Percentiles rank a stretch among this genome's conserved stretches.
phyloP scores from a whole-genome alignment of 495 filamentous ascomycete genomes.

The Hypoxylon perforatum region DNA sequence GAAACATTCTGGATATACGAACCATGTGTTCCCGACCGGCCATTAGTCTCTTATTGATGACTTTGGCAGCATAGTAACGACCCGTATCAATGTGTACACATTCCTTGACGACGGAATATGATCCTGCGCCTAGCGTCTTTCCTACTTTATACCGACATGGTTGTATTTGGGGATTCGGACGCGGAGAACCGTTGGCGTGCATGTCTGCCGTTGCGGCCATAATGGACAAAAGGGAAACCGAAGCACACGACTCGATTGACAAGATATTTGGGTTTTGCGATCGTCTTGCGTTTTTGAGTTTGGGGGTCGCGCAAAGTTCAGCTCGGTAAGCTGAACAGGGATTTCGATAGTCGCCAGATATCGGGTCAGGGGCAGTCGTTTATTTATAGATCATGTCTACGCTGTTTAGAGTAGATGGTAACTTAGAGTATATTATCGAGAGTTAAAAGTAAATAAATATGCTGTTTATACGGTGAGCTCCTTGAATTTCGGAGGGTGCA shows the following conservation, averaged over 20 bases:
- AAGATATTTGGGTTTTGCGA: not conserved
- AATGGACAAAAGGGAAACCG: conserved; percentile 5
- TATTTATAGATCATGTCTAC: conserved; percentile 21
- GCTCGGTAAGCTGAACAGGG: conserved; percentile 16
- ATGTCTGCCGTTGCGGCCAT: conserved; percentile 49
- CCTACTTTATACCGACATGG: conserved; percentile 92
- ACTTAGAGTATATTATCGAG: conserved; percentile 8
- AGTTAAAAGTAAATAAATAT: not conserved
- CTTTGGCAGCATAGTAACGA: conserved; percentile 97
- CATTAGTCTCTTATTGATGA: conserved; percentile 99
- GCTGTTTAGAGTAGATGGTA: conserved; percentile 7
- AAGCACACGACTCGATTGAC: not conserved
- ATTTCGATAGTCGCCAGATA: conserved; percentile 21
- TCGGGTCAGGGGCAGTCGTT: conserved; percentile 16
- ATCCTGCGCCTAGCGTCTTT: conserved; percentile 95
- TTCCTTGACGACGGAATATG: conserved; percentile 99
- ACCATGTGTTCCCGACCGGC: conserved; percentile 98
- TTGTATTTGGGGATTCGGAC: conserved; percentile 59
- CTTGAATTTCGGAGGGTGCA: not conserved
- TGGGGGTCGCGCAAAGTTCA: not conserved
- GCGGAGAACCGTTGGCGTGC: conserved; percentile 43
- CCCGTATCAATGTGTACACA: conserved; percentile 99
- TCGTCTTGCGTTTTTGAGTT: not conserved
- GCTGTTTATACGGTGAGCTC: not conserved
- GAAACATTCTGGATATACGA: conserved; percentile 32